Conservation (phyloP, 352 stramenopile species). For the Pseudoperonospora humuli region DNA sequence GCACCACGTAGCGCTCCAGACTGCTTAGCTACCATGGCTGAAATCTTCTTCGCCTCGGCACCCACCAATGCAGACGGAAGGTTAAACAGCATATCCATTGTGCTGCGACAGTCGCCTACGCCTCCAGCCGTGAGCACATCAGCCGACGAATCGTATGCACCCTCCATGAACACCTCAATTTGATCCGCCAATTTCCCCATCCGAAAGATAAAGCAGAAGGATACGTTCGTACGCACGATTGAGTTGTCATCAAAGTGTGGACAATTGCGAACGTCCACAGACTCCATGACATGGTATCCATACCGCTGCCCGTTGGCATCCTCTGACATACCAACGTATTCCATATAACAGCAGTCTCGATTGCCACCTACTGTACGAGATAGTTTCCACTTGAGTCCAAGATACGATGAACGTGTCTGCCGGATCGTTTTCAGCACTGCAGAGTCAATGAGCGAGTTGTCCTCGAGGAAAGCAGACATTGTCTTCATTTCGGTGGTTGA, state of each 20-base stretch:
- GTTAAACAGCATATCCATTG: constrained; percentile 63
- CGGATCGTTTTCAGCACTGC: constrained; percentile 54
- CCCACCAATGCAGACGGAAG: constrained; percentile 33
- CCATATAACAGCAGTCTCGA: constrained; percentile 60
- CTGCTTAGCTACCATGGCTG: constrained; percentile 43
- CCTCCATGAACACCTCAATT: constrained; percentile 65
- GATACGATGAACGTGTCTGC: constrained; percentile 41
- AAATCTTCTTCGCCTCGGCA: constrained; percentile 66
- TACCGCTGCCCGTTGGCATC: constrained; percentile 50
- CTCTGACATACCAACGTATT: constrained; percentile 53
- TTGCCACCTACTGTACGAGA: constrained; percentile 61
- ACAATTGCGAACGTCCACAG: constrained; percentile 47
- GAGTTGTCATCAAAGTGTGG: constrained; percentile 67
- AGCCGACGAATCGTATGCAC: constrained; percentile 54
- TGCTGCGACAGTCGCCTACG: constrained; percentile 54
- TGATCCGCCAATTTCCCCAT: constrained; percentile 37
- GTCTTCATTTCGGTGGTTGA: constrained; percentile 57
- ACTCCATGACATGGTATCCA: constrained; percentile 61
- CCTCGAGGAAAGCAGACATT: constrained; percentile 32
- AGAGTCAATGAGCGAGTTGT: constrained; percentile 57
- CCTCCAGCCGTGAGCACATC: constrained; percentile 55
- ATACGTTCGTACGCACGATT: constrained; percentile 60
- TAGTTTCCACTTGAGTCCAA: constrained; percentile 72
- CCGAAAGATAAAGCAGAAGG: constrained; percentile 70
- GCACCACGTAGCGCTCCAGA: constrained; percentile 19